A percentile compares a stretch with the other conserved stretches of the same genome.
phyloP scores from a whole-genome alignment of 2,329 filamentous ascomycete genomes.

The Talaromyces sp. region DNA sequence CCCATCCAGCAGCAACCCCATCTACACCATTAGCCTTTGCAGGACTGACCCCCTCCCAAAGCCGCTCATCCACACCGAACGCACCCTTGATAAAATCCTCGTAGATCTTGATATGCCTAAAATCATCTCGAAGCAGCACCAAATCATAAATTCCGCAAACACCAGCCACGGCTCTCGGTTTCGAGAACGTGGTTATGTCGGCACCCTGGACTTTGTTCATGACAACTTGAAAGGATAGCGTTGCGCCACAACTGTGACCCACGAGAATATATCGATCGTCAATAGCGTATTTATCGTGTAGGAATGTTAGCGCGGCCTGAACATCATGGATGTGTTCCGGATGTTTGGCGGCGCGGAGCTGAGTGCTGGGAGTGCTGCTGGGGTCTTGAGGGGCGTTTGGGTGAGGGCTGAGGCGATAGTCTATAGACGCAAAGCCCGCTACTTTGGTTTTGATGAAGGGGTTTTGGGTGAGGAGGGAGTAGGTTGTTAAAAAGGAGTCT shows the following conservation, averaged over 20 bases:
- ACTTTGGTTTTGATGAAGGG: conserved; percentile 27
- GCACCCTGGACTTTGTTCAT: conserved; percentile 29
- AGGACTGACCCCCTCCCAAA: conserved; percentile 42
- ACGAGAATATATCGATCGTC: conserved; percentile 41
- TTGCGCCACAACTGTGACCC: conserved; percentile 48
- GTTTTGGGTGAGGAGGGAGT: conserved; percentile 30
- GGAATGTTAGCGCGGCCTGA: conserved; percentile 35
- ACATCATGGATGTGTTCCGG: conserved; percentile 47
- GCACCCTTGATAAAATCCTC: conserved; percentile 41
- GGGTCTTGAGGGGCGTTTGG: conserved; percentile 38
- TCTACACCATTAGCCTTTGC: conserved; percentile 29
- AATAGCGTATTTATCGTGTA: conserved; percentile 41
- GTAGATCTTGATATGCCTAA: conserved; percentile 33
- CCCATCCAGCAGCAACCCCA: conserved; percentile 34
- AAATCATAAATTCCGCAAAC: conserved; percentile 47
- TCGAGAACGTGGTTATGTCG: conserved; percentile 17
- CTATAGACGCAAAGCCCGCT: conserved; percentile 43
- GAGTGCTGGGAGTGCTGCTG: conserved; percentile 23
- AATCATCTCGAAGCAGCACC: conserved; percentile 32
- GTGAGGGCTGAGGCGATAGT: conserved; percentile 46
- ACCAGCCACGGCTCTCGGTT: conserved; percentile 40
- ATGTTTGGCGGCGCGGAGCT: conserved; percentile 39
- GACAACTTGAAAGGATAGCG: conserved; percentile 43
- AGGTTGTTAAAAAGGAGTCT: conserved; percentile 34
- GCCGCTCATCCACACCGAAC: conserved; percentile 36